Base-by-base conservation (phyloP, 305 asterid species). In the Fraxinus paxiana region DNA sequence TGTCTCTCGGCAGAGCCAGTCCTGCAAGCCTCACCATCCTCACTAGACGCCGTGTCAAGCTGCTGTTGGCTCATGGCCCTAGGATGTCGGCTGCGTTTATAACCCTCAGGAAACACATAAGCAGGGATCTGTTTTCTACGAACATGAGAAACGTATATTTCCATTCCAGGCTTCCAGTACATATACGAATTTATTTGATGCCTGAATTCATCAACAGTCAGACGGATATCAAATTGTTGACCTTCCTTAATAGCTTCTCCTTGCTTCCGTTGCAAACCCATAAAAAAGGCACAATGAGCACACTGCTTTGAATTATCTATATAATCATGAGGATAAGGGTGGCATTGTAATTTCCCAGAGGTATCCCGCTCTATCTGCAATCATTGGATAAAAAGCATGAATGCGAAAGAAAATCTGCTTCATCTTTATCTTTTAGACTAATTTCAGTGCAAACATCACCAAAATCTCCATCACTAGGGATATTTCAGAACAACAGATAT, bases 101-200 rank as follows among this genome's bases (percentile, higher is more conserved):
- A 87, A 43, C 98, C 98, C 84, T 92, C 98, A 1, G 97, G 92
- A 82, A 90, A 90, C 34, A 92, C 94, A 86, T 88, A 93, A 28
- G 92, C 76, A 20, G 98, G 99, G 59, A 96, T 89, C 85, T 92
- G 96, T 89, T 89, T 96, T 85, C 98, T 87, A 78, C 97, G 98
- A 72, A 94, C 92, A 84, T 96, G 99, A 81, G 92, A 92, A 54
- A 96, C 97, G 28, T 87, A 89, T 63, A 96, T 92, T 73, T 92
- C 97, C 99, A 92, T 96, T 56, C 98, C 97, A 0, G 97, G 98
- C 75, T 89, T 94, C 98, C 98, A 92, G 88, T 89, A 92, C 87
- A 76, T 2, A 82, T 92, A 96, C n/a, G 88, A 90, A 82, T 83
- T 85, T 80, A 92, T 87, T 80, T 92, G 94, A 86, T 88, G 97